phyloP scores from a whole-genome alignment of 768 basidiomycete genomes.

The Plicaturopsis crispa region DNA sequence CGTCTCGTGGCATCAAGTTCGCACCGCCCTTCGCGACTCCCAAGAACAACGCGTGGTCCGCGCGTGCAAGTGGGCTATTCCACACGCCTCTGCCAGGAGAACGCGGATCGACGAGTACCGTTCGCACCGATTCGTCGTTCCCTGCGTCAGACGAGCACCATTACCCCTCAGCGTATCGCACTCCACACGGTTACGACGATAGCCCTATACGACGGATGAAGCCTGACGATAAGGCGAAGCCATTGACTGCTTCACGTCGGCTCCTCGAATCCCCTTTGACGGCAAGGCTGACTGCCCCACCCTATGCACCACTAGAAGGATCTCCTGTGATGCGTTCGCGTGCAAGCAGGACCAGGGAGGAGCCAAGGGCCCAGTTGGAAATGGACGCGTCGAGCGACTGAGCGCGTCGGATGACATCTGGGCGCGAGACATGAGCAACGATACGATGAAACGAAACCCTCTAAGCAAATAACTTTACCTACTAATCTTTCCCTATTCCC shows the following conservation, averaged over 20 bases:
- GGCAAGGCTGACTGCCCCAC: conserved; percentile 4
- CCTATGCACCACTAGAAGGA: conserved; percentile 20
- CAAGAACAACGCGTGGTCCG: conserved; percentile 43
- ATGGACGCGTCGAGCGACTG: too few species aligned
- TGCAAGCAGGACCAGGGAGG: background rate
- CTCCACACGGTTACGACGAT: conserved; percentile 32
- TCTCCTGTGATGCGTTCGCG: conserved; percentile 24
- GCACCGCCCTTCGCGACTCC: conserved; percentile 52
- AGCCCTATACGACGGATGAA: conserved; percentile 45
- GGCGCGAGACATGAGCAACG: too few species aligned
- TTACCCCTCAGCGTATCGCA: conserved; percentile 16
- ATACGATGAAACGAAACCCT: too few species aligned
- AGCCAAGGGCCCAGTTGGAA: too few species aligned
- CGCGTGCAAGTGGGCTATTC: conserved; percentile 35
- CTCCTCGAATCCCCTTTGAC: conserved; percentile 26
- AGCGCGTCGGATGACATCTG: too few species aligned
- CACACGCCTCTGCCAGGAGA: conserved; percentile 37
- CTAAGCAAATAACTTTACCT: too few species aligned
- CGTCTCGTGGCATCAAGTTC: conserved; percentile 70
- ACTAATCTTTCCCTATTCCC: too few species aligned
- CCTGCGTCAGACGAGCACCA: conserved; percentile 20
- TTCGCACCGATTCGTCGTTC: conserved; percentile 23
- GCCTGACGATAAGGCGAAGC: conserved; percentile 22
- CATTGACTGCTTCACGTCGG: conserved; percentile 13
- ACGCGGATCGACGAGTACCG: conserved; percentile 20